Base-by-base conservation (phyloP, 2,329 filamentous ascomycete genomes). In the Colletotrichum navitas region DNA sequence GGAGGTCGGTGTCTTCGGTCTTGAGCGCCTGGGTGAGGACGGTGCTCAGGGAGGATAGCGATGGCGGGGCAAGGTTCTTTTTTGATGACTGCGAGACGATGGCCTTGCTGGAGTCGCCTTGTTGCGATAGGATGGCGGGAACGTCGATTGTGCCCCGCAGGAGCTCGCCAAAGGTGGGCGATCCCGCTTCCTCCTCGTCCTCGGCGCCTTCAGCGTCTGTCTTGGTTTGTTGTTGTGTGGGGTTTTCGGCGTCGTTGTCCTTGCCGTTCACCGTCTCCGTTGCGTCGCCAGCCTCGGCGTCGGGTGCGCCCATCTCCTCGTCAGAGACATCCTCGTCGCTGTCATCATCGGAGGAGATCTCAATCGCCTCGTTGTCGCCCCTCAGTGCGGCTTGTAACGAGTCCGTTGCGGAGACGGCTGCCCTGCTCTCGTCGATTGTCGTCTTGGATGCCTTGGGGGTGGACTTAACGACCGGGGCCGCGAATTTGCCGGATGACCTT, bases 11-110 rank as follows among this genome's bases (percentile, higher is more conserved):
- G 83, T 99, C 96, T 82, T 98, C 96, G 73, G 95, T 98, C 77
- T 92, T 93, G 68, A 99, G 91, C 7, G 96, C 94, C 81, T 98
- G 95, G 18, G 94, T 91, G 71, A 99, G 91, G n/a, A 98, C 94
- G 6, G 94, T 97, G 59, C 93, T 92, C 62, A 99, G 89, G 8
- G 95, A 97, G 71, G 94, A 91, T 71, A 92, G 91, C 16, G 91
- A 91, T 16, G 92, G 92, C 26, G 90, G 85, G 24, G 87, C 86
- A 73, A 92, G 84, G 66, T 83, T 81, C 72, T 84, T 84, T 78
- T 81, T 81, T 55, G 83, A 80, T 12, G 84, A 73, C 80, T 84
- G 68, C 82, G 84, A 74, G 81, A 83, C 73, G 18, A 81, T 77
- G 49, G 81, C 74, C 56, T 74, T 76, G 70, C 73, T 75, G 43